Base-by-base conservation (phyloP, 768 basidiomycete genomes). In the Calocybe indica region DNA sequence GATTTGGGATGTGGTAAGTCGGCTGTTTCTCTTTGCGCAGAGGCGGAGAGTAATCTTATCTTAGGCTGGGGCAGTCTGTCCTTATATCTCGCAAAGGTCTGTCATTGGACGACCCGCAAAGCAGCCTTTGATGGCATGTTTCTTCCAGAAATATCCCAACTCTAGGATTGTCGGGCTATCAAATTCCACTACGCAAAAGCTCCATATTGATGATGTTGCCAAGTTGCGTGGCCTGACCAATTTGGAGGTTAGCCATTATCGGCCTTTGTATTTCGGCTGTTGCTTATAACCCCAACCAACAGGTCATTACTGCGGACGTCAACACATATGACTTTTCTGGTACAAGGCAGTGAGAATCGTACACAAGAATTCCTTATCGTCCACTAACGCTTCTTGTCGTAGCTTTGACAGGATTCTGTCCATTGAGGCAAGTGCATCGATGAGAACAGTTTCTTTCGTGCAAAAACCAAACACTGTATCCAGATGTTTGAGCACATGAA, bases 401-500 rank as follows among this genome's bases (percentile, higher is more conserved):
- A 85, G 82, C 47, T 87, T 88, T 61, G 83, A 86, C 56, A 73
- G 83, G 48, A 80, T 86, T 45, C 57, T 87, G 10, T 82, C 80
- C 2, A 84, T 87, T 43, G 85, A 86, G 63, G 83, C 49, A 13
- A 6, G 11, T 45, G 9, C 14, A 14, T 31, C n/a, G 22, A 37
- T 22, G 12, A 38, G 33, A 9, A 37, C 22, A 13, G 13, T 47
- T 37, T 14, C 10, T 22, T 36, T 44, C 22, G 22, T 2, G 22
- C 22, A 22, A 22, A 4, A 22, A 22, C 22, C 22, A 22, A 22
- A 22, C 4, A 22, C 4, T 22, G 39, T 11, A 14, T 35, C 9
- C 45, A 80, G 78, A 82, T 83, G 80, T 83, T 85, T 53, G 83
- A 85, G 56, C 84, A 86, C 59, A 83, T 85, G 82, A 85, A 85